These are phyloP conservation scores for Coniochaeta ligniaria DNA, from an alignment of 2,329 filamentous ascomycete genomes.

Conservation along the genomic window DNA sequence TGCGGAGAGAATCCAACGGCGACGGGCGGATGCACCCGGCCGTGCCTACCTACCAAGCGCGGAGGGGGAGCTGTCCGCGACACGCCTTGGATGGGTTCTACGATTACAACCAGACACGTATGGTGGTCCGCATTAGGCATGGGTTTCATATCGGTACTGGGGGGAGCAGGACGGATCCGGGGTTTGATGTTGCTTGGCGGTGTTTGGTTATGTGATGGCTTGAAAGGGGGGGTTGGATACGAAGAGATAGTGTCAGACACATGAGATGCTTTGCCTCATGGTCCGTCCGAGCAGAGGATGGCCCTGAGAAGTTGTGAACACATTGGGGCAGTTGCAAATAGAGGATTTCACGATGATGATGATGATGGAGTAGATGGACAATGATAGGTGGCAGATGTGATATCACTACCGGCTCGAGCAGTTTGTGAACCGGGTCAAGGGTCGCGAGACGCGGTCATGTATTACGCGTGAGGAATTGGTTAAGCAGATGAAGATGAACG, in stretches of 20 bases:
- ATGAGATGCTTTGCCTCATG: too few species aligned
- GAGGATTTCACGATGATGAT: too few species aligned
- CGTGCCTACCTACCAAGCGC: slow-evolving; percentile 25
- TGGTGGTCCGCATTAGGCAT: slow-evolving; percentile 34
- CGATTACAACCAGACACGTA: slow-evolving; percentile 38
- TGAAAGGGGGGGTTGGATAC: neutral
- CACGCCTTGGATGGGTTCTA: slow-evolving; percentile 33
- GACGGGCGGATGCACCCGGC: slow-evolving; percentile 27
- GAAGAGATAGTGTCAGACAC: neutral
- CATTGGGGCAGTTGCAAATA: too few species aligned
- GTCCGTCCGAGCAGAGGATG: too few species aligned
- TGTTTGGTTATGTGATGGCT: slow-evolving; percentile 26
- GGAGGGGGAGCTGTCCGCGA: slow-evolving; percentile 30
- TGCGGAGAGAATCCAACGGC: slow-evolving; percentile 8
- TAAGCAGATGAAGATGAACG: too few species aligned
- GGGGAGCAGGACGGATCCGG: slow-evolving; percentile 27
- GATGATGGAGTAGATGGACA: too few species aligned
- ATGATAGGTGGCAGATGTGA: too few species aligned
- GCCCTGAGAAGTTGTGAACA: too few species aligned
- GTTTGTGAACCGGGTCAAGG: too few species aligned
- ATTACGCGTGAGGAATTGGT: too few species aligned
- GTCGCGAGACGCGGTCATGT: too few species aligned
- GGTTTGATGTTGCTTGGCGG: slow-evolving; percentile 23
- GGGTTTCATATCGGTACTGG: slow-evolving; percentile 42
- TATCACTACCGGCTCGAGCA: too few species aligned